Conservation (phyloP, 768 basidiomycete genomes). For the Boletus bicolor region DNA sequence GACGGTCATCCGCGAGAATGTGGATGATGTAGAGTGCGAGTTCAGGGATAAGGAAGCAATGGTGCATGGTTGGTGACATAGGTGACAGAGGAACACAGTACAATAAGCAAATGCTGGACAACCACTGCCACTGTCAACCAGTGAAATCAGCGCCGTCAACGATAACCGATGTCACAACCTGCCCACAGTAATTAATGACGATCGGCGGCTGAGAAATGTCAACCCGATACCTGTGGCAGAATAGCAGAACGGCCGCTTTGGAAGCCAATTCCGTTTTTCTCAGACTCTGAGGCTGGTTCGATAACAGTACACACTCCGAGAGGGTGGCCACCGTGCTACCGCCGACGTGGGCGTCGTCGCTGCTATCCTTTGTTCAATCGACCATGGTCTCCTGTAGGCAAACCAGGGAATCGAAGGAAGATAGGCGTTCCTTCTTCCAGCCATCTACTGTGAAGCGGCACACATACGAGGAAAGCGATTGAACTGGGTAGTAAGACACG, state of each 20-base stretch:
- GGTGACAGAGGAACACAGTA: background rate
- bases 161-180: background rate
- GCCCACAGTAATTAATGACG: background rate
- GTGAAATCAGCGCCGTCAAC: background rate
- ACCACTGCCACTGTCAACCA: background rate
- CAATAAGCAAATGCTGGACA: background rate
- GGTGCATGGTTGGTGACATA: conserved; percentile 21
- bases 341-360: background rate
- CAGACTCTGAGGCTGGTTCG: conserved; percentile 9
- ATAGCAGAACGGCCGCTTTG: background rate
- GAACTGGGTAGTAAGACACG: background rate
- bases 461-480: background rate
- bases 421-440: background rate
- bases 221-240: background rate
- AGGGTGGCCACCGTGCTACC: background rate
- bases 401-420: no score
- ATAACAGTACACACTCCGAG: background rate
- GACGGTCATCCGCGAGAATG: conserved; percentile 22
- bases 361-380: background rate
- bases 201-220: background rate
- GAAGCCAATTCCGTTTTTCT: conserved; percentile 13
- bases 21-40: conserved; percentile 24
- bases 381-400: background rate
- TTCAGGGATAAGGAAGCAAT: conserved; percentile 30
- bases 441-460: background rate